Percentiles rank a stretch among this genome's conserved stretches.
These are phyloP conservation scores for Asterochloris erici DNA, from an alignment of 139 green algal genomes.

Conservation along the genomic window DNA sequence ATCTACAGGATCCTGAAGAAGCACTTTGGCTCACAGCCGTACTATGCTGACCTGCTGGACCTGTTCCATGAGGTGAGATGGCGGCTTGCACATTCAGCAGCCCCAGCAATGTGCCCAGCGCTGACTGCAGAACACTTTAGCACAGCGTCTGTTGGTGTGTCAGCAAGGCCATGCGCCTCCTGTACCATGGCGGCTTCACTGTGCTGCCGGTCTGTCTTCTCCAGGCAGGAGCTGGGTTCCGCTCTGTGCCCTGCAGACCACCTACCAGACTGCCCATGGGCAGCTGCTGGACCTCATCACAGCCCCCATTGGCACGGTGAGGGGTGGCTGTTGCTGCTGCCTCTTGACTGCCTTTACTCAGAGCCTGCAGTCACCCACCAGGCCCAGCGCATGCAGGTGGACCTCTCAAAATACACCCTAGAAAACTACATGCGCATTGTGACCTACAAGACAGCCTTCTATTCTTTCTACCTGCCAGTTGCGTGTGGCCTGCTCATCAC, in stretches of 20 bases:
- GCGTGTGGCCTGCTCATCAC: conserved; percentile 86
- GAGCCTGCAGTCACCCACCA: not conserved
- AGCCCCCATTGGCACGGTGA: conserved; percentile 77
- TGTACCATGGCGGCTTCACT: no score
- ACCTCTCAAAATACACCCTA: conserved; percentile 84
- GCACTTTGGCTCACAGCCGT: conserved; percentile 54
- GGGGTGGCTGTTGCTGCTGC: conserved; percentile 30
- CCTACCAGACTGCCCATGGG: conserved; percentile 90
- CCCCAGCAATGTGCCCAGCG: not conserved
- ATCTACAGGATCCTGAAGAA: conserved; percentile 92
- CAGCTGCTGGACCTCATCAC: conserved; percentile 97
- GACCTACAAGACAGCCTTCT: conserved; percentile 95
- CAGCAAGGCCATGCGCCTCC: no score
- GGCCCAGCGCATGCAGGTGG: conserved; percentile 27
- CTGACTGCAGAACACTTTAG: not conserved
- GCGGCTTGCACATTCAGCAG: not conserved
- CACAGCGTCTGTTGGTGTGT: no score
- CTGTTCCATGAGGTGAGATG: conserved; percentile 90
- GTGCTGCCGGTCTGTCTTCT: no score
- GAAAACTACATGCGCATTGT: conserved; percentile 93
- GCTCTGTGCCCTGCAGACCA: conserved; percentile 49
- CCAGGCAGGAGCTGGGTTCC: no score
- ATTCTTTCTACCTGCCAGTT: conserved; percentile 96
- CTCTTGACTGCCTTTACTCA: not conserved
- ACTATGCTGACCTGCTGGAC: conserved; percentile 82